These are phyloP conservation scores for Lyophyllum atratum DNA, from an alignment of 768 basidiomycete species.

Conservation along the genomic window DNA sequence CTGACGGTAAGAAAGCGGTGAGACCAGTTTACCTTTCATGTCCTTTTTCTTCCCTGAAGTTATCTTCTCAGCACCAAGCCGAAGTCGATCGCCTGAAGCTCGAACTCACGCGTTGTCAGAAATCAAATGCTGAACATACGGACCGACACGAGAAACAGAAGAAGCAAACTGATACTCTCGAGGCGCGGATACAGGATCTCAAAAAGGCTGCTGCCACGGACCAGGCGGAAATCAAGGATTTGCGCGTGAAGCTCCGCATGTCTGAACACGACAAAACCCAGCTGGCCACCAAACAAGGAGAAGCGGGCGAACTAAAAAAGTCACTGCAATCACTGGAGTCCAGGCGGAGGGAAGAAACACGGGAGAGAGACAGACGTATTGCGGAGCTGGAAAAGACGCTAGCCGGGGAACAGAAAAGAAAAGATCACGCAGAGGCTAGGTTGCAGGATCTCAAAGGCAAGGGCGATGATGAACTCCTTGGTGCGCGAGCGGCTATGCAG, in stretches of 20 bases:
- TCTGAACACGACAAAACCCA: slow-evolving; percentile 61
- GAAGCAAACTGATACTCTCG: slow-evolving; percentile 60
- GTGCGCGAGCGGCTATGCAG: slow-evolving; percentile 32
- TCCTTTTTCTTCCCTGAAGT: background rate
- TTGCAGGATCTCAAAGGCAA: slow-evolving; percentile 44
- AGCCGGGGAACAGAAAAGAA: slow-evolving; percentile 49
- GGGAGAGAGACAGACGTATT: slow-evolving; percentile 54
- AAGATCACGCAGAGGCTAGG: slow-evolving; percentile 46
- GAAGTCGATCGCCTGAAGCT: slow-evolving; percentile 61
- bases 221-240: slow-evolving; percentile 63
- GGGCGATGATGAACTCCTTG: slow-evolving; percentile 40
- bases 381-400: slow-evolving; percentile 57
- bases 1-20: slow-evolving; percentile 68
- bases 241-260: slow-evolving; percentile 56
- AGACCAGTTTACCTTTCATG: slow-evolving; percentile 20
- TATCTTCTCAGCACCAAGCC: slow-evolving; percentile 49
- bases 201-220: slow-evolving; percentile 51
- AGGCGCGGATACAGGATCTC: slow-evolving; percentile 61
- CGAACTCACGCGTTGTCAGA: slow-evolving; percentile 54
- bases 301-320: slow-evolving; percentile 52
- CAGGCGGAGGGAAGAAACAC: slow-evolving; percentile 54
- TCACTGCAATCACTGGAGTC: slow-evolving; percentile 49
- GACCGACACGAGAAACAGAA: slow-evolving; percentile 63
- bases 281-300: slow-evolving; percentile 51
- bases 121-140: slow-evolving; percentile 45